Percentiles rank a stretch among this genome's conserved stretches.
Conservation (phyloP, 1,284 basidiomycete species). For the Cryptococcus depauperatus region DNA sequence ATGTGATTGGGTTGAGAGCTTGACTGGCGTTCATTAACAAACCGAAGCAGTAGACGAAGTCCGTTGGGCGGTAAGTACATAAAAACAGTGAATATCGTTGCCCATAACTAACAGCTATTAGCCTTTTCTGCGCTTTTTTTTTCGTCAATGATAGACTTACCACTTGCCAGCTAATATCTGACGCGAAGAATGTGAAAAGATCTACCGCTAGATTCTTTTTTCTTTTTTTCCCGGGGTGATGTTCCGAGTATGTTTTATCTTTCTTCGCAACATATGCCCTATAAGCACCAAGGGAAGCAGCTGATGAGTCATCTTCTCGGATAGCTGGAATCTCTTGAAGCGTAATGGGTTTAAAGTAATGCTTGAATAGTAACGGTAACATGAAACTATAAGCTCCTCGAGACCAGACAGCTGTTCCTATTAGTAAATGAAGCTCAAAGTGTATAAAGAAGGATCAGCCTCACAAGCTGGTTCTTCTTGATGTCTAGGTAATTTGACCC, state of each 20-base stretch:
- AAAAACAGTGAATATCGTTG: constrained; percentile 45
- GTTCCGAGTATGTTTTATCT: constrained; percentile 16
- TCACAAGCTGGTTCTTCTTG: constrained; percentile 37
- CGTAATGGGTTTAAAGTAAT: constrained; percentile 45
- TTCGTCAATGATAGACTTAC: constrained; percentile 18
- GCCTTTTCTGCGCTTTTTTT: no score
- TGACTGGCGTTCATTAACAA: constrained; percentile 40
- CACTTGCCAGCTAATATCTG: constrained; percentile 19
- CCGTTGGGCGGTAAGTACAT: constrained; percentile 49
- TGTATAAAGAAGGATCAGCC: neutral
- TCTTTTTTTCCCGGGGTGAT: constrained; percentile 20
- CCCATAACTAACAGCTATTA: constrained; percentile 45
- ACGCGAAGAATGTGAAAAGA: constrained; percentile 28
- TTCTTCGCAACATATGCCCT: constrained; percentile 29
- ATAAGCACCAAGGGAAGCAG: constrained; percentile 45
- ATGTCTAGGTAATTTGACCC: constrained; percentile 23
- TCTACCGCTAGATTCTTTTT: constrained; percentile 41
- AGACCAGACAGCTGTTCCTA: constrained; percentile 30
- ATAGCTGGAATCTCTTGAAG: constrained; percentile 48
- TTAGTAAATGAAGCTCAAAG: neutral
- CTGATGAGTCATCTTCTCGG: constrained; percentile 49
- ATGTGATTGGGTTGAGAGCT: constrained; percentile 46
- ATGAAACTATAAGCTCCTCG: constrained; percentile 45
- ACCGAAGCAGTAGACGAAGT: constrained; percentile 48
- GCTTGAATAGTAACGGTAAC: constrained; percentile 44